Percentiles rank a stretch among this genome's conserved stretches.
Evolutionary conservation across 495 filamentous ascomycete species (phyloP).

Genomic region (Glarea lozoyensis): DNA sequence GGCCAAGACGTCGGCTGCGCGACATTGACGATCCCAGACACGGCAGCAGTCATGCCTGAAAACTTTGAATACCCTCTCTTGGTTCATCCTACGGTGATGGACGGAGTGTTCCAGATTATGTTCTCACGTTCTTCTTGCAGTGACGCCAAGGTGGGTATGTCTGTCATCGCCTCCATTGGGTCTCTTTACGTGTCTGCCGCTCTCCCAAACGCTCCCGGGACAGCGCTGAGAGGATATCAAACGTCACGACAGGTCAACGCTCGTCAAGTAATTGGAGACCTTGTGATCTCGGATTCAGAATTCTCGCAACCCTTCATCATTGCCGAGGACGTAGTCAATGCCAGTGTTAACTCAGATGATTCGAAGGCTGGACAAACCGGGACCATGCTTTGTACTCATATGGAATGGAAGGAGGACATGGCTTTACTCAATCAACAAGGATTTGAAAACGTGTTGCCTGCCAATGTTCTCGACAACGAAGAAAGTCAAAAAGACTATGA

Average conservation of each 20-base stretch:
- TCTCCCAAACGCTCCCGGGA: constrained; percentile 3
- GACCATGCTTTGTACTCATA: constrained; percentile 2
- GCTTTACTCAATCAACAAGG: background rate
- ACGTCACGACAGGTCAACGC: background rate
- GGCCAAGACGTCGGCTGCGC: background rate
- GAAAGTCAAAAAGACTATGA: background rate
- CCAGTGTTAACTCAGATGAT: background rate
- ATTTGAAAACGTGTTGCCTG: background rate
- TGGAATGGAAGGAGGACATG: background rate
- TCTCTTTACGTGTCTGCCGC: constrained; percentile 16
- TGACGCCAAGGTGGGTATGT: constrained; percentile 9
- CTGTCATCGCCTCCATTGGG: constrained; percentile 18
- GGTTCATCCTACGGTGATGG: constrained; percentile 40
- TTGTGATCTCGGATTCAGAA: constrained; percentile 8
- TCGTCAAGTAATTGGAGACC: constrained; percentile 5
- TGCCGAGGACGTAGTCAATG: background rate
- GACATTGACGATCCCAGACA: constrained; percentile 10
- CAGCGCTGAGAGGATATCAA: constrained; percentile 7
- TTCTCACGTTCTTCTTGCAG: constrained; percentile 2
- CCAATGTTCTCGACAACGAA: background rate
- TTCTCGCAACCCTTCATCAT: constrained; percentile 3
- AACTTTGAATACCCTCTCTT: constrained; percentile 32
- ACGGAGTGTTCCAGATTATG: constrained; percentile 17
- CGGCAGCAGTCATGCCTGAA: constrained; percentile 29
- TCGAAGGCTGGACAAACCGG: background rate